Evolutionary conservation across 179 eudicot genomes (phyloP).

Genomic region (Sideroxylon spinosum): DNA sequence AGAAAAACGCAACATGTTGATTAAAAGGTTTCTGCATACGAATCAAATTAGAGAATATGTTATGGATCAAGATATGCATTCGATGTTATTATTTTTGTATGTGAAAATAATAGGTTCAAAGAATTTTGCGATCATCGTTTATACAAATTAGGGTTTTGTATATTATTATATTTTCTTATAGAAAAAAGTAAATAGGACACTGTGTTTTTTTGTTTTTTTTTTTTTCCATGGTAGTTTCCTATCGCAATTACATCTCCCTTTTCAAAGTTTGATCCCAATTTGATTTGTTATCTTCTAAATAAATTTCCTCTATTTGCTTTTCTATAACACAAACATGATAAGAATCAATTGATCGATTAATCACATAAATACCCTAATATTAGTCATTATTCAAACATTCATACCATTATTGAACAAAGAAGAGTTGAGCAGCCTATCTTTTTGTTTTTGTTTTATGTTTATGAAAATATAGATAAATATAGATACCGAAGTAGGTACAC

Average conservation of each 20-base stretch:
- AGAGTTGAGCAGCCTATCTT: neutral
- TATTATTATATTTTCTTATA: too few relatives aligned
- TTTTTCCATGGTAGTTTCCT: neutral
- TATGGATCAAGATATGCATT: too few relatives aligned
- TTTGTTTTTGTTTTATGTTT: too few relatives aligned
- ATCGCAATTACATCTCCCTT: neutral
- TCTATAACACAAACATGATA: constrained; percentile 9
- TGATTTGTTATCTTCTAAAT: constrained; percentile 1
- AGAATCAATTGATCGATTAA: constrained; percentile 9
- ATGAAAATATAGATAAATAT: neutral
- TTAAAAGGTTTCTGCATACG: too few relatives aligned
- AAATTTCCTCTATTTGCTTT: neutral
- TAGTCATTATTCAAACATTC: constrained; percentile 15
- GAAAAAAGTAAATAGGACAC: too few relatives aligned
- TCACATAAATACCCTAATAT: neutral
- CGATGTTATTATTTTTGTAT: too few relatives aligned
- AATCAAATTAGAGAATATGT: too few relatives aligned
- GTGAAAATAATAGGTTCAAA: too few relatives aligned
- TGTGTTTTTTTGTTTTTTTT: too few relatives aligned
- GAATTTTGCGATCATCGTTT: too few relatives aligned
- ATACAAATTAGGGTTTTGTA: too few relatives aligned
- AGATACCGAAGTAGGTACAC: constrained; percentile 12
- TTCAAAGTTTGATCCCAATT: constrained; percentile 11
- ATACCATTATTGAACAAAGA: constrained; percentile 13
- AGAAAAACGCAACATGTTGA: too few relatives aligned